Conservation (phyloP, 306 rosid genomes). For the Trichosanthes truncata region DNA sequence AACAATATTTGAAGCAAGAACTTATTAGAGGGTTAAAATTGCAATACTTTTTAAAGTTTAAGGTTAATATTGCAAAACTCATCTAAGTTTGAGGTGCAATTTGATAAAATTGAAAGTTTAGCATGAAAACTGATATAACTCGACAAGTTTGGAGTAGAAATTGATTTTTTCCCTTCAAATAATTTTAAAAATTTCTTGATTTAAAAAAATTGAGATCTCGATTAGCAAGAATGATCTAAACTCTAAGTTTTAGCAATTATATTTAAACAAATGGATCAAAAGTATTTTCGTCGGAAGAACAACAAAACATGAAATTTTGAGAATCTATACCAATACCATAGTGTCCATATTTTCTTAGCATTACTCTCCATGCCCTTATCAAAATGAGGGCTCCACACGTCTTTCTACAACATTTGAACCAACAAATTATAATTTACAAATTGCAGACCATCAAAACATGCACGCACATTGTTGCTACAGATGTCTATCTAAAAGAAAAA, state of each 20-base stretch:
- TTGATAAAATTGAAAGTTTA: no score
- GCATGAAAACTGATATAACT: no score
- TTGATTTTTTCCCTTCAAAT: no score
- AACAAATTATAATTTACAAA: background rate
- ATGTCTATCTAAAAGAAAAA: background rate
- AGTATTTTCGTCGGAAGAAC: background rate
- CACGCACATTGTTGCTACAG: constrained; percentile 2
- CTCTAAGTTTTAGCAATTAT: background rate
- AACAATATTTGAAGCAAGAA: no score
- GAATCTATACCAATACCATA: background rate
- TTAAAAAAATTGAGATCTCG: no score
- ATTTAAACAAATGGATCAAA: background rate
- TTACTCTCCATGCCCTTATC: background rate
- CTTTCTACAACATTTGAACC: background rate
- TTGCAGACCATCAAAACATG: constrained; percentile 2
- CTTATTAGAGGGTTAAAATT: no score
- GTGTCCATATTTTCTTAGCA: background rate
- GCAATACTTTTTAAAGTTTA: no score
- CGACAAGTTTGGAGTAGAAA: no score
- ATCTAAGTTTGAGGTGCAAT: no score
- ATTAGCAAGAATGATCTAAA: background rate
- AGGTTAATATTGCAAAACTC: no score
- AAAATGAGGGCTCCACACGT: constrained; percentile 4
- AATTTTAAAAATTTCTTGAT: no score
- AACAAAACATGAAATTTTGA: background rate